Base-by-base conservation (phyloP, 116 monocot genomes). In the Zostera marina region DNA sequence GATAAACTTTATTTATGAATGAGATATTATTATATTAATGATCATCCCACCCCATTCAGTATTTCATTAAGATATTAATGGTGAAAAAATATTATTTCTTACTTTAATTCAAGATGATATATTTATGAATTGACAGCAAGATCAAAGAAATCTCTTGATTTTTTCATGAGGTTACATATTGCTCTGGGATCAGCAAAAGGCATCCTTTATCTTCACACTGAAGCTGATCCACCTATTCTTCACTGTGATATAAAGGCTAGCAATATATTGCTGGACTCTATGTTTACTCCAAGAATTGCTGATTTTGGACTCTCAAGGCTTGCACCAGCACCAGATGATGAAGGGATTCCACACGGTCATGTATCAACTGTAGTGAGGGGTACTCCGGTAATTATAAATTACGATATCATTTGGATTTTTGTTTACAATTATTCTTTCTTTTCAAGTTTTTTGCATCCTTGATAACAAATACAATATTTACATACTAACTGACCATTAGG, bases 221-320 rank as follows among this genome's bases (percentile, higher is more conserved):
- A 68, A 68, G 68, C 41, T 47, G 52, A 57, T 47, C 68, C 68
- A 21, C 68, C 68, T 40, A 51, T 68, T 8, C 51, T 68, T 40
- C 68, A 68, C 52, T 59, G 68, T 39, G 68, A 68, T 42, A 68
- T 68, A 7, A 68, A 68, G 43, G 68, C 68, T 19, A 68, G 59
- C 42, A 68, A 68, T 40, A 68, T 68, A 22, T 41, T 68, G 39
- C 57, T 68, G 41, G 59, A 68, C 39, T 59, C 68, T 38, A 68
- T 41, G 22, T 60, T 68, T 32, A 42, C 14, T 4, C 49, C 68
- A 14, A 68, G 51, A 42, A 52, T 68, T 49, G 68, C 68, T 47
- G 68, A 68, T 59, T 68, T 68, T 58, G 68, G 68, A 13, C 52
- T 68, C 5, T 68, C 68, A 19, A 16, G 68, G 41, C 20, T 59